These are phyloP conservation scores for Aeschynomene evenia DNA, from an alignment of 306 rosid genomes.

Conservation along the genomic window DNA sequence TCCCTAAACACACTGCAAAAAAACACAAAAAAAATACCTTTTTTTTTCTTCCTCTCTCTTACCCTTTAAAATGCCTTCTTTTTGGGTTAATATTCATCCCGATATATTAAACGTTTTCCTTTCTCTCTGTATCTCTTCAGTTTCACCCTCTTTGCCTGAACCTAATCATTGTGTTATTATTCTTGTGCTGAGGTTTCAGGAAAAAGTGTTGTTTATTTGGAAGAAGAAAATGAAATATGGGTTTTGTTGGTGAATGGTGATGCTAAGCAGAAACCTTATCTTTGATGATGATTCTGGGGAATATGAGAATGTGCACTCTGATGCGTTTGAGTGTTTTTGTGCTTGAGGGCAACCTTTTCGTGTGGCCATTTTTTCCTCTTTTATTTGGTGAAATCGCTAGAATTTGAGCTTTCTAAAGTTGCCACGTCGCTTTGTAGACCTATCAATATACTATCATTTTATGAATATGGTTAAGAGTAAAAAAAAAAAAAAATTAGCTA, in stretches of 20 bases:
- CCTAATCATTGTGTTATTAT: not conserved
- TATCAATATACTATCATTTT: too few relatives aligned
- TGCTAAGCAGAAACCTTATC: slow-evolving; percentile 23
- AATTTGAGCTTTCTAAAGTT: not conserved
- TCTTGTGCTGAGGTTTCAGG: not conserved
- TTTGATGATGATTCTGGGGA: not conserved
- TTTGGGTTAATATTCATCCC: slow-evolving; percentile 17
- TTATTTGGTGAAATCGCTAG: not conserved
- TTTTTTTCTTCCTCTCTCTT: not conserved
- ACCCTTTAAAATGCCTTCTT: not conserved
- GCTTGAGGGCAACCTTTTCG: slow-evolving; percentile 17
- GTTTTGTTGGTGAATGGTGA: not conserved
- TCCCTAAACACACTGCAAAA: slow-evolving; percentile 27
- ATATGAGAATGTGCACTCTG: not conserved
- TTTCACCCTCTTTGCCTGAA: not conserved
- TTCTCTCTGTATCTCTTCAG: too few relatives aligned
- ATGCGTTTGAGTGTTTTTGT: not conserved
- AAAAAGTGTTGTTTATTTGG: not conserved
- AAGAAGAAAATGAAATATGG: not conserved
- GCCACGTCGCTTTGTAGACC: slow-evolving; percentile 26
- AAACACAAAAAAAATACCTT: not conserved
- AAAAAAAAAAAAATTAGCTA: too few relatives aligned
- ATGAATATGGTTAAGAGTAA: too few relatives aligned
- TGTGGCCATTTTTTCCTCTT: slow-evolving; percentile 35
- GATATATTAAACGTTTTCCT: too few relatives aligned